Evolutionary conservation across 1,284 basidiomycete genomes (phyloP), one percentile per base, ranked within the genome.

Genomic region (Cystobasidiaceae sp.): DNA sequence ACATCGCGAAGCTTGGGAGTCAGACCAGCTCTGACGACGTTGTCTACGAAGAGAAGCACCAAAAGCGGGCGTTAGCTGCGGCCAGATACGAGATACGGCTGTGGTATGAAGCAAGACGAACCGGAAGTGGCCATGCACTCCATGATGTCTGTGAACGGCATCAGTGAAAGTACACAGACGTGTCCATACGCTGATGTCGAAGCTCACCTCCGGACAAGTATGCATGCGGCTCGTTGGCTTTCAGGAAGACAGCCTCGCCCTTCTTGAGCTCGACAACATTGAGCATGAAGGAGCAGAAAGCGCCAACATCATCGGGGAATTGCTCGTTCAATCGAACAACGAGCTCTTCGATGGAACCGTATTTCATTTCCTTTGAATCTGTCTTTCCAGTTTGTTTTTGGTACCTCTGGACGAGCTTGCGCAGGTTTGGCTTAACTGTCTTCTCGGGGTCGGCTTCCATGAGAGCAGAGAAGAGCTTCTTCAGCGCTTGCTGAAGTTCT

Each of bases 1-100:
- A 97, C 86, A 76, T 99, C 96, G 66, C 94, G 86, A 23, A 90
- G 82, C 78, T 99, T 99, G 11, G 96, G 94, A 0, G 96, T 99
- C 44, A 99, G 85, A 19, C 96, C 96, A 1, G 96, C 96, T 50
- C 96, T 89, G 65, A 99, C 96, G 75, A 99, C 96, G 77, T 98
- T 98, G 80, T 99, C 94, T 66, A 67, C n/a, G n/a, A n/a, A n/a
- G n/a, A 3, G 25, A 11, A 15, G 11, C 25, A 51, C 27, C 17
- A 45, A 34, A 7, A 13, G 11, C 11, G 13, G 19, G n/a, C 8
- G n/a, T 33, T 23, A n/a, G n/a, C 8, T 6, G 34, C 49, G 54
- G 17, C 25, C 68, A 68, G 13, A 8, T 9, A 11, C n/a, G n/a
- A n/a, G 23, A 25, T 11, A 13, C 45, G 21, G 27, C 13, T 46